Percentiles rank a stretch among this genome's conserved stretches.
phyloP scores from a whole-genome alignment of 1,139 yeast genomes.

The Geotrichum restrictum region DNA sequence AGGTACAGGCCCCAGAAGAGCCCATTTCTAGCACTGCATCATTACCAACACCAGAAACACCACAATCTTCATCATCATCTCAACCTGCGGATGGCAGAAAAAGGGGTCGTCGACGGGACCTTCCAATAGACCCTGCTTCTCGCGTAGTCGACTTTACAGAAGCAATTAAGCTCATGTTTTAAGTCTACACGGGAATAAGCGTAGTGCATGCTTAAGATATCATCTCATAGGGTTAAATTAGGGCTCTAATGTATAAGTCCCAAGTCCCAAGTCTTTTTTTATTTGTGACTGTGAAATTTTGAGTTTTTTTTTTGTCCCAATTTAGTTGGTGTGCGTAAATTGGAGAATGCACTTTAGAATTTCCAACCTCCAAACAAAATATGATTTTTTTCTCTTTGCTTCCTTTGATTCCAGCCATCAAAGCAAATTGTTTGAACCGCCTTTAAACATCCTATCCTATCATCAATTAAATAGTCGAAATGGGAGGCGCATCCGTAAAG shows the following conservation, averaged over 20 bases:
- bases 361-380: neutral
- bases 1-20: slow-evolving; percentile 8
- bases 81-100: too few relatives aligned
- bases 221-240: too few relatives aligned
- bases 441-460: slow-evolving; percentile 98
- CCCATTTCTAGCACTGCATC: neutral
- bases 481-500: slow-evolving; percentile 99
- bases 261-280: neutral
- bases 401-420: slow-evolving; percentile 5
- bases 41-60: slow-evolving; percentile 1
- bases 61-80: too few relatives aligned
- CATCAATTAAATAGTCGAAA: slow-evolving; percentile 67
- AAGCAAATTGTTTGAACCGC: slow-evolving; percentile 30
- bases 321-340: neutral
- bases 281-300: too few relatives aligned
- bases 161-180: slow-evolving; percentile 11
- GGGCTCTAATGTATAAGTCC: neutral
- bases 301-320: too few relatives aligned
- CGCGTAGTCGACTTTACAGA: neutral
- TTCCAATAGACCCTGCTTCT: slow-evolving; percentile 9
- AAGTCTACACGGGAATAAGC: too few relatives aligned
- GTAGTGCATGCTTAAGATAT: too few relatives aligned
- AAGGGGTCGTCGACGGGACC: slow-evolving; percentile 2
- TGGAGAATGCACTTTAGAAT: neutral
- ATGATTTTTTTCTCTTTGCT: neutral